phyloP scores from a whole-genome alignment of 768 basidiomycete genomes.

The Boletus pseudo-olivaceus region DNA sequence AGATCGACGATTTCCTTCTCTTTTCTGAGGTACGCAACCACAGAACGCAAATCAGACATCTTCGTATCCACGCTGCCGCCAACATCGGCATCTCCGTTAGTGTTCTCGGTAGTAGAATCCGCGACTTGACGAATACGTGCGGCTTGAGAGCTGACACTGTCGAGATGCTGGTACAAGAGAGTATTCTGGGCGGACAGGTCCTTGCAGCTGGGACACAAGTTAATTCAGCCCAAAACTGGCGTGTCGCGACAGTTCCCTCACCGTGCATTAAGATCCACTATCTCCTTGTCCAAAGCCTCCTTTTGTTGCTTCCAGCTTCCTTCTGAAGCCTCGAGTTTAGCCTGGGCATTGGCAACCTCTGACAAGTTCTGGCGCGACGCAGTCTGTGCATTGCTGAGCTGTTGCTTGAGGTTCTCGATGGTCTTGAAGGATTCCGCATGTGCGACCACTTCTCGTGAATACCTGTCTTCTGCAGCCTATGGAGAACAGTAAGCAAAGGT shows the following conservation, averaged over 20 bases:
- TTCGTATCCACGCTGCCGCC: slow-evolving; percentile 58
- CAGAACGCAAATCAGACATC: slow-evolving; percentile 68
- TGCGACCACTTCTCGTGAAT: slow-evolving; percentile 74
- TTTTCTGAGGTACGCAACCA: slow-evolving; percentile 78
- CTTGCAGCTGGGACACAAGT: slow-evolving; percentile 47
- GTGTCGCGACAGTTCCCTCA: slow-evolving; percentile 28
- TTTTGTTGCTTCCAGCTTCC: slow-evolving; percentile 79
- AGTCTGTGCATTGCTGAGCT: slow-evolving; percentile 51
- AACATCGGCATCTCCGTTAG: slow-evolving; percentile 42
- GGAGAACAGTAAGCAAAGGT: neutral
- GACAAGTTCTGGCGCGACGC: slow-evolving; percentile 56
- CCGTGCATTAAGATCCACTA: slow-evolving; percentile 69
- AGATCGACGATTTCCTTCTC: slow-evolving; percentile 93
- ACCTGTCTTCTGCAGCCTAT: slow-evolving; percentile 75
- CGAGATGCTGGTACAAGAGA: slow-evolving; percentile 78
- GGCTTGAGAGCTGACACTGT: slow-evolving; percentile 79
- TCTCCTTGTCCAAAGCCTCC: slow-evolving; percentile 73
- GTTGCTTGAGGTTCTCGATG: slow-evolving; percentile 60
- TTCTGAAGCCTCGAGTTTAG: slow-evolving; percentile 69
- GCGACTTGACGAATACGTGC: slow-evolving; percentile 74
- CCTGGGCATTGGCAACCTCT: slow-evolving; percentile 68
- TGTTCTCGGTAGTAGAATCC: slow-evolving; percentile 42
- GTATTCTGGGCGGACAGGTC: slow-evolving; percentile 75
- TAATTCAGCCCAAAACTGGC: neutral
- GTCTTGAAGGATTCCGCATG: slow-evolving; percentile 84